Base-by-base conservation (phyloP, 1,284 basidiomycete genomes). In the Trametes versicolor region DNA sequence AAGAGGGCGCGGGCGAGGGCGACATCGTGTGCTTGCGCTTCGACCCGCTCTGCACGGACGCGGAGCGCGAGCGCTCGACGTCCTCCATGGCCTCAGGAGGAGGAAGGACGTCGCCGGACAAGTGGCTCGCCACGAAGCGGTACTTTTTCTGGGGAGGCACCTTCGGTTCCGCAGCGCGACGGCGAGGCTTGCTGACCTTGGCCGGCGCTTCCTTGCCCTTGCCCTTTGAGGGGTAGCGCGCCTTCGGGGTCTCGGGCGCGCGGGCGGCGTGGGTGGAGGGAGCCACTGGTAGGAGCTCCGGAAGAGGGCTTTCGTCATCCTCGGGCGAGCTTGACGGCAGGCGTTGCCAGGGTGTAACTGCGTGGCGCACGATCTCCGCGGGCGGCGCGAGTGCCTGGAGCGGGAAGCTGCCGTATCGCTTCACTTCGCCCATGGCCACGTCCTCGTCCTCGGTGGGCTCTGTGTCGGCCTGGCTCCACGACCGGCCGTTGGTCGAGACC, bases 81-180 rank as follows among this genome's bases (percentile, higher is more conserved):
- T n/a, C 49, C 15, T 53, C 50, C 8, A 21, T 7, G 13, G 23
- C 27, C 12, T 50, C 56, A 6, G 47, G 32, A 9, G 47, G 23
- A 7, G 50, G 41, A 12, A 19, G n/a, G 23, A 55, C 57, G 27
- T 59, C 51, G 45, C 61, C 59, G 13, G 65, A 60, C 23, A 59
- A 55, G 51, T 45, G 53, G 61, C 68, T 67, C 19, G 65, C 58
- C 36, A 69, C 68, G 53, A 69, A 69, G 47, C 68, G 68, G 49
- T 56, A 69, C 63, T 63, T 66, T 60, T 62, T 63, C 25, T 59
- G 63, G 9, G 54, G 50, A n/a, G 58, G 56, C 19, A 47, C 34
- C 13, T 39, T 27, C 47, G 48, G 21, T 29, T 57, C 48, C 29
- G 53, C 25, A n/a, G 60, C 36, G 53, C 52, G 60, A 15, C 45